Conservation (phyloP, 2,329 filamentous ascomycete species). For the Xylariaceae sp. region DNA sequence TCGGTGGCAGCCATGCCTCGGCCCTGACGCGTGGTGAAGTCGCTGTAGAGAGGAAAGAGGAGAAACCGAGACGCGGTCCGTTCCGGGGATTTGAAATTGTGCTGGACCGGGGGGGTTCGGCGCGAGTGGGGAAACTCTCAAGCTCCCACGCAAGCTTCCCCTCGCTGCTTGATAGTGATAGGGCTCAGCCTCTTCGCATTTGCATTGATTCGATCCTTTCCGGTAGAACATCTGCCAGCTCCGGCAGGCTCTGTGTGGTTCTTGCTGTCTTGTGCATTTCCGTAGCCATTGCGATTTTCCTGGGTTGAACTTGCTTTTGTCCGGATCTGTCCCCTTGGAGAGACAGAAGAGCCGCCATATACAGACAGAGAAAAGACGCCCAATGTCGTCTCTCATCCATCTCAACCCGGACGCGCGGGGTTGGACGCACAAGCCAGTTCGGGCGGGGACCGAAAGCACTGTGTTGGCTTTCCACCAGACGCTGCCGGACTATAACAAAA, state of each 20-base stretch:
- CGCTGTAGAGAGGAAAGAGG: background rate
- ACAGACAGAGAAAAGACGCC: background rate
- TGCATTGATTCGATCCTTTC: too few relatives aligned
- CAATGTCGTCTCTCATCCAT: slow-evolving; percentile 24
- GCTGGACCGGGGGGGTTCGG: slow-evolving; percentile 12
- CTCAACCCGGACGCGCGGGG: slow-evolving; percentile 21
- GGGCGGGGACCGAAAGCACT: slow-evolving; percentile 13
- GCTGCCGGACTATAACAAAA: slow-evolving; percentile 26
- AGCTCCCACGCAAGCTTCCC: background rate
- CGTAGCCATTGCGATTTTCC: background rate
- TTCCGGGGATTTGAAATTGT: slow-evolving; percentile 18
- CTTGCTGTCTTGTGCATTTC: background rate
- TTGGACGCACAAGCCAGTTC: slow-evolving; percentile 18
- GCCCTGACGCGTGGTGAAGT: too few relatives aligned
- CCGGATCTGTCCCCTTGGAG: background rate
- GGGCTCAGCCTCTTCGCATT: too few relatives aligned
- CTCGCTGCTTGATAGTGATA: slow-evolving; percentile 6
- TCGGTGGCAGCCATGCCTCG: too few relatives aligned
- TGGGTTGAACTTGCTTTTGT: background rate
- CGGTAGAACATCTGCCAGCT: too few relatives aligned
- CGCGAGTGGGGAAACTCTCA: slow-evolving; percentile 11
- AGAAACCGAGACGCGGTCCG: slow-evolving; percentile 6
- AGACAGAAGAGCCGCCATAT: background rate
- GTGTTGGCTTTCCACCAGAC: slow-evolving; percentile 27
- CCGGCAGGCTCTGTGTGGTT: background rate